Percentiles rank a stretch among this genome's conserved stretches.
Conservation (phyloP, 2,329 filamentous ascomycete genomes). For the Dactylellina sp. region DNA sequence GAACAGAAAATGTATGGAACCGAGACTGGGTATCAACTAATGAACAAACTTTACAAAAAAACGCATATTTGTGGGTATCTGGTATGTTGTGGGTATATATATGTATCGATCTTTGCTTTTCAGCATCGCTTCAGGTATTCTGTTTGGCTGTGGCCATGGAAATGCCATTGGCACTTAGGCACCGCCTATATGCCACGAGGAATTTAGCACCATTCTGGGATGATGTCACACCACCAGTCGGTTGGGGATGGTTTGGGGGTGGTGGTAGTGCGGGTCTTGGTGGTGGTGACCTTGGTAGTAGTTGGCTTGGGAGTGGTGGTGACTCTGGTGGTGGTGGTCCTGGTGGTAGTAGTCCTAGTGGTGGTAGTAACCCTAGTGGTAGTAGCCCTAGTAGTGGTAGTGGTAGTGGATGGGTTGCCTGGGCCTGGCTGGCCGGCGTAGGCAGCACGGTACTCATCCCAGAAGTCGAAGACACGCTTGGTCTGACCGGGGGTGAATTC, state of each 20-base stretch:
- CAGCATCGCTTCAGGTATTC: no score
- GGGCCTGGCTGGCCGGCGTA: slow-evolving; percentile 30
- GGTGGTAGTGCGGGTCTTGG: slow-evolving; percentile 23
- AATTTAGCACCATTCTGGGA: slow-evolving; percentile 29
- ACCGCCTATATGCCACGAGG: no score
- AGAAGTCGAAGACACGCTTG: slow-evolving; percentile 65
- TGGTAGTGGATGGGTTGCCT: slow-evolving; percentile 15
- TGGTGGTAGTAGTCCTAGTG: slow-evolving; percentile 12
- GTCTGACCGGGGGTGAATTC: slow-evolving; percentile 66
- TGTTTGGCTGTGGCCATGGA: neutral
- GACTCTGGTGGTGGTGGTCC: slow-evolving; percentile 4
- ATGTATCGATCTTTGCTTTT: slow-evolving; percentile 4
- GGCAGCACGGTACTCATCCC: slow-evolving; percentile 63
- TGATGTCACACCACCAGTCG: slow-evolving; percentile 38
- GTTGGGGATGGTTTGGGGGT: slow-evolving; percentile 27
- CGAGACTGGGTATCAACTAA: slow-evolving; percentile 27
- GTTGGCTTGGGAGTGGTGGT: slow-evolving; percentile 17
- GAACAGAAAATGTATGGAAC: slow-evolving; percentile 4
- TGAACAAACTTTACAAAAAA: slow-evolving; percentile 18
- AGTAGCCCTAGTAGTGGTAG: slow-evolving; percentile 23
- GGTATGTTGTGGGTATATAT: slow-evolving; percentile 27
- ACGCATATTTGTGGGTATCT: slow-evolving; percentile 5
- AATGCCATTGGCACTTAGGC: no score
- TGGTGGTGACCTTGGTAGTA: slow-evolving; percentile 28
- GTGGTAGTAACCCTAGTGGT: slow-evolving; percentile 18